A percentile compares a stretch with the other conserved stretches of the same genome.
These are phyloP conservation scores for Entophlyctis luteolus DNA, from an alignment of 192 early-diverging fungal genomes.

Conservation along the genomic window DNA sequence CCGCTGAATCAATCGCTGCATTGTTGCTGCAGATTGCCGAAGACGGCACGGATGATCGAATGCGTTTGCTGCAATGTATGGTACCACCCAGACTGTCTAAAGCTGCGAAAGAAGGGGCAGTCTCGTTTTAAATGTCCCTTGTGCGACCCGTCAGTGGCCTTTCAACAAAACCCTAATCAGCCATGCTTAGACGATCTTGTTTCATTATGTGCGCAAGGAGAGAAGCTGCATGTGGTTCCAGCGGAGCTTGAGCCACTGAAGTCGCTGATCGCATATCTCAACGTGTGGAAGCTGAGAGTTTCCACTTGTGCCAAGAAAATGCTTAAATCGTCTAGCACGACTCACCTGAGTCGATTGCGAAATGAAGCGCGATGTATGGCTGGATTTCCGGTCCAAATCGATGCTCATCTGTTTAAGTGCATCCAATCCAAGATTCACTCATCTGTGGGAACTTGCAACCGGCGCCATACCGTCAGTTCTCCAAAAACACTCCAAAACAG, in stretches of 20 bases:
- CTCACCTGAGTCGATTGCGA: background rate
- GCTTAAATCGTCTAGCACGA: background rate
- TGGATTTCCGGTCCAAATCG: constrained; percentile 3
- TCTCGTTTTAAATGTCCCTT: constrained; percentile 30
- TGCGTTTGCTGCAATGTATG: constrained; percentile 35
- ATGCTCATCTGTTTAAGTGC: background rate
- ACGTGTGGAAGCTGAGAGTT: constrained; percentile 12
- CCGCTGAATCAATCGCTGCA: background rate
- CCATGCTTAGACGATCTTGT: constrained; percentile 19
- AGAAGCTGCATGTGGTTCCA: constrained; percentile 10
- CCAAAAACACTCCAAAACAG: background rate
- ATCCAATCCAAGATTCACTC: background rate
- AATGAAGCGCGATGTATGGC: constrained; percentile 1
- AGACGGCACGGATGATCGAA: constrained; percentile 34
- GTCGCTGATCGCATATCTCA: background rate
- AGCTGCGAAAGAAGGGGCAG: constrained; percentile 25
- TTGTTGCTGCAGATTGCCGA: constrained; percentile 30
- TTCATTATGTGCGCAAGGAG: constrained; percentile 17
- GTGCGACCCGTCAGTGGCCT: constrained; percentile 16
- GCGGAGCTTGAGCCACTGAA: constrained; percentile 20
- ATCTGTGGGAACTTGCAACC: background rate
- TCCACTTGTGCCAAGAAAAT: background rate
- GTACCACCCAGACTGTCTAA: constrained; percentile 38
- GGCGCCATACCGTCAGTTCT: background rate
- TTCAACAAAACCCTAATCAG: constrained; percentile 6